Evolutionary conservation across 2,329 filamentous ascomycete species (phyloP).

Genomic region (Fusarium kyushuense): DNA sequence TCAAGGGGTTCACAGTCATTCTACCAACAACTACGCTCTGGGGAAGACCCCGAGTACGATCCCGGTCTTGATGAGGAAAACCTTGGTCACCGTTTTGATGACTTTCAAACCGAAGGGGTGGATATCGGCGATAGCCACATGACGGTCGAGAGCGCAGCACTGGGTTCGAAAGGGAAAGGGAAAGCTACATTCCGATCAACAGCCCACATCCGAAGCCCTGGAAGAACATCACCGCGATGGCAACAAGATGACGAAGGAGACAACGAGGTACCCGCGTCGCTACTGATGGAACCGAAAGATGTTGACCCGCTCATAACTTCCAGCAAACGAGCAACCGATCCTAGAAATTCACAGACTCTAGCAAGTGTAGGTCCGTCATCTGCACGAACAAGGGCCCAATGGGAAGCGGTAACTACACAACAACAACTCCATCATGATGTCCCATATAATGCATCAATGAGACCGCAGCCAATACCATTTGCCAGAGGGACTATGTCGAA

Average conservation of each 20-base stretch:
- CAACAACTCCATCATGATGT: slow-evolving; percentile 62
- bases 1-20: slow-evolving; percentile 56
- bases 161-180: slow-evolving; percentile 37
- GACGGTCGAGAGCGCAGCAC: slow-evolving; percentile 56
- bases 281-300: slow-evolving; percentile 68
- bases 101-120: slow-evolving; percentile 62
- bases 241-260: slow-evolving; percentile 63
- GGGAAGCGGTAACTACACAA: slow-evolving; percentile 66
- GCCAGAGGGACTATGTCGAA: slow-evolving; percentile 49
- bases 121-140: slow-evolving; percentile 61
- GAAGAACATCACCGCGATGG: slow-evolving; percentile 43
- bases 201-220: slow-evolving; percentile 30
- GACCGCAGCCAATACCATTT: slow-evolving; percentile 48
- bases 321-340: slow-evolving; percentile 28
- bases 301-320: slow-evolving; percentile 32
- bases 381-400: slow-evolving; percentile 62
- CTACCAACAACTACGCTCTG: slow-evolving; percentile 62
- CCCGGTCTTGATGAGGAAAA: slow-evolving; percentile 66
- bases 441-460: slow-evolving; percentile 24
- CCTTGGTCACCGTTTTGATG: slow-evolving; percentile 63
- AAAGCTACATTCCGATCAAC: slow-evolving; percentile 17
- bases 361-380: slow-evolving; percentile 56
- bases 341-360: slow-evolving; percentile 28
- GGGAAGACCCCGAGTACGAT: slow-evolving; percentile 56
- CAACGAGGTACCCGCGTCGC: slow-evolving; percentile 73